Evolutionary conservation across 495 filamentous ascomycete genomes (phyloP).

Genomic region (Aspergillus carlsbadensis): DNA sequence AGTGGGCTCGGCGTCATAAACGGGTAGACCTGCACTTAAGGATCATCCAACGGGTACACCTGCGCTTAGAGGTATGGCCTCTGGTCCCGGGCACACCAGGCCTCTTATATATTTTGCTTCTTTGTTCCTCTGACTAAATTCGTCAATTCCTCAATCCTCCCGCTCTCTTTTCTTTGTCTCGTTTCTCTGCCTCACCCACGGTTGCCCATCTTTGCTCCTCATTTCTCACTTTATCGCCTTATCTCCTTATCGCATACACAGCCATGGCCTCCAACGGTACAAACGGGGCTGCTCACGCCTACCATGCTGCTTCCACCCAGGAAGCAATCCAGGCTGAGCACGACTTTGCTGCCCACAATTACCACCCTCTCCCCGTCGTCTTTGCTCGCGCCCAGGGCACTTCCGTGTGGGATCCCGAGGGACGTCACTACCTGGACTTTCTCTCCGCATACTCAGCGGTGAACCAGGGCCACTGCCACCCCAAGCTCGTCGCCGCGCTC

Average conservation of each 20-base stretch:
- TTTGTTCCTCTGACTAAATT: constrained; percentile 1
- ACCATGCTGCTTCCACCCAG: constrained; percentile 79
- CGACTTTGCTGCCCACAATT: constrained; percentile 93
- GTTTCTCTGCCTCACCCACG: constrained; percentile 1
- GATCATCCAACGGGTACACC: constrained; percentile 29
- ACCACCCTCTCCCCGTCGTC: constrained; percentile 93
- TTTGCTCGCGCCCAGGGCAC: constrained; percentile 80
- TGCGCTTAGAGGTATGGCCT: constrained; percentile 38
- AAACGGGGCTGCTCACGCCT: constrained; percentile 44
- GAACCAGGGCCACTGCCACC: constrained; percentile 99
- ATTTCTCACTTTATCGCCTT: not conserved
- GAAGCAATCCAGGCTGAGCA: constrained; percentile 78
- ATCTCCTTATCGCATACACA: too few relatives aligned
- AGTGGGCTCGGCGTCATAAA: not conserved
- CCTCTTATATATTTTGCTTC: not conserved
- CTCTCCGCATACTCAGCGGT: constrained; percentile 96
- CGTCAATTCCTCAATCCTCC: constrained; percentile 3
- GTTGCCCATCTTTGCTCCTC: not conserved
- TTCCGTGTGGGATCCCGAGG: constrained; percentile 96
- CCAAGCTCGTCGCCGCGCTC: constrained; percentile 85
- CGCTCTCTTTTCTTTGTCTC: constrained; percentile 8
- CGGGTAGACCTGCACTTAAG: constrained; percentile 38
- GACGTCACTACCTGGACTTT: constrained; percentile 96
- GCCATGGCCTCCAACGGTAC: constrained; percentile 38
- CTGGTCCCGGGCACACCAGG: not conserved